Evolutionary conservation across 1,139 yeast genomes (phyloP), one percentile per base, ranked within the genome.

Genomic region (Saccharomycopsis phalli): DNA sequence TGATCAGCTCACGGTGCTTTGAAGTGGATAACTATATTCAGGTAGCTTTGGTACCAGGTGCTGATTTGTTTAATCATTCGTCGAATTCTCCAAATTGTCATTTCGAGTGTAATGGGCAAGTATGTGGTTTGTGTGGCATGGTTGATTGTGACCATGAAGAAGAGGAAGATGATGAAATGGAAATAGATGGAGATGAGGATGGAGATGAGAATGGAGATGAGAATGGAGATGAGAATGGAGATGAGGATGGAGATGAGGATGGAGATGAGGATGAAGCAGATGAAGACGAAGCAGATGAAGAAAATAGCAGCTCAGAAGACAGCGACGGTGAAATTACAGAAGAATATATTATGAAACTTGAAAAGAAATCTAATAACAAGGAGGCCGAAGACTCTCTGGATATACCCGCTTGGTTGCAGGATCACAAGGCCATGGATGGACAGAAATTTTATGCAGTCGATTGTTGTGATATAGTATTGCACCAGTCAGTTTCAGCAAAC

Each of bases 31-130:
- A 67, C 36, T 86, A 61, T 55, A 83, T 80, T 51, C 82, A 78
- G 21, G 68, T 81, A 31, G 83, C 82, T 0, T 62, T 88, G 46
- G 95, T 87, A 23, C 95, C 96, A 0, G 88, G 88, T 13, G 96
- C 95, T 0, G 95, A 88, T 57, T 62, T 88, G 37, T 87, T 87
- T 61, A 87, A 87, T 51, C 95, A 86, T 55, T 62, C 72, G 30
- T 69, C 70, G 7, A 65, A 48, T 7, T 64, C 70, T 33, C 82
- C 78, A 41, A 68, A 76, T 51, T 87, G 81, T 4, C 84, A 81
- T 57, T 87, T 87, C 55, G 82, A 81, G 42, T 70, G 88, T 36
- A 65, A 73, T 25, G 80, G 70, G 23, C 77, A 73, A 21, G 94
- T 83, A 0, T 87, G 95, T 60, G 70, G 58, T 2, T 54, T 58